Evolutionary conservation across 768 basidiomycete genomes (phyloP), one percentile per base, ranked within the genome.

Genomic region (Mrakia hoshinonis): DNA sequence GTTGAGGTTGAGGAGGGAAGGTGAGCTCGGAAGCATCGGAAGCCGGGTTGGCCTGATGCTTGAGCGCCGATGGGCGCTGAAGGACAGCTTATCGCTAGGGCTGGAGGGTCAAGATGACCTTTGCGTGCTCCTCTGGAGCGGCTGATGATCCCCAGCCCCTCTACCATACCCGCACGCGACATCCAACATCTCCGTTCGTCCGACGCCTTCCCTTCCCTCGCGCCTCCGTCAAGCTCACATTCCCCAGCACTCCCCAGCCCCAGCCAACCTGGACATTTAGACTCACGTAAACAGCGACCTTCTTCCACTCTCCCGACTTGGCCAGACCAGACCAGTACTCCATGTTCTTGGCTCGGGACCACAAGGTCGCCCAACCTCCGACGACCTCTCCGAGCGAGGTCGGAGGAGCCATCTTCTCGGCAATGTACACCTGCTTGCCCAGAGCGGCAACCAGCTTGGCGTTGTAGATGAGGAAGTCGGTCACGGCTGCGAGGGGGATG

Each of bases 391-490:
- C 79, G 26, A 87, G 67, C 34, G 84, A 83, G 20, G 81, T 83
- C 18, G 91, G 92, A 13, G 89, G 90, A 68, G 84, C 83, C 68
- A 90, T 80, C 68, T 81, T 81, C 80, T 91, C 90, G 48, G 84
- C 83, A 67, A 85, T 76, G 80, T 91, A 91, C 66, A 91, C 82
- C 73, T 89, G 87, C 81, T 89, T 90, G 66, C 85, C 76, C 62
- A 95, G 75, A 77, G 92, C 91, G 66, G 87, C 85, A 24, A 85
- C 82, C 61, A 94, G 90, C 67, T 87, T 78, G 36, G 67, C 47
- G 60, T 73, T 49, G 61, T 61, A 79, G 29, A 78, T 74, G 74
- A 79, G 15, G 54, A 76, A 76, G 66, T 76, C 74, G 48, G 74
- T 71, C 75, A 77, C 89, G 81, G 82, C 92, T 92, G 83, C 91